phyloP scores from a whole-genome alignment of 169 alveolate genomes.

The Condylostoma magnum region DNA sequence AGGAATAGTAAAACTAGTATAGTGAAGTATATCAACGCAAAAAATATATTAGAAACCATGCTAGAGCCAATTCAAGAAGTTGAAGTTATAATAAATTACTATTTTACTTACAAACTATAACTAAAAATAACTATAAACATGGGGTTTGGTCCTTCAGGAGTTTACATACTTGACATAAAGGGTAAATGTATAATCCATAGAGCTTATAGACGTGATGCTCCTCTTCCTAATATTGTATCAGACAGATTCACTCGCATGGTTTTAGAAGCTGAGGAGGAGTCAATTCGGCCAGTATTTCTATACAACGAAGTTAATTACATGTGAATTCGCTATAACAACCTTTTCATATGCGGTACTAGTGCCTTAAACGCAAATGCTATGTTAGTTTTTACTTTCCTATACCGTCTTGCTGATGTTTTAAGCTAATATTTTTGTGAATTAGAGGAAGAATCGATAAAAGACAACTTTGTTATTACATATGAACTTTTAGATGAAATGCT shows the following conservation, averaged over 20 bases:
- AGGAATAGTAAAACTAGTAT: too few species aligned
- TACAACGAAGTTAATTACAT: conserved; percentile 93
- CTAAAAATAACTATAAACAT: background rate
- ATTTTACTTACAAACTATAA: too few species aligned
- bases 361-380: conserved; percentile 73
- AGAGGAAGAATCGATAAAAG: conserved; percentile 98
- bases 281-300: conserved; percentile 93
- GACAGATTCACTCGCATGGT: conserved; percentile 30
- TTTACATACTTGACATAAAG: conserved; percentile 89
- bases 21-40: too few species aligned
- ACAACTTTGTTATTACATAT: conserved; percentile 97
- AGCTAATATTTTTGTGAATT: conserved; percentile 95
- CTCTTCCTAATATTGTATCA: conserved; percentile 51
- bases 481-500: conserved; percentile 98
- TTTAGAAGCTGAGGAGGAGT: conserved; percentile 93
- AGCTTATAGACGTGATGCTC: conserved; percentile 92
- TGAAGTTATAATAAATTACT: too few species aligned
- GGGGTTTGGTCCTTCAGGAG: conserved; percentile 88
- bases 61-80: too few species aligned
- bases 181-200: conserved; percentile 89
- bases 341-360: conserved; percentile 87
- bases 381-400: conserved; percentile 81
- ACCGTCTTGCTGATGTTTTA: conserved; percentile 86
- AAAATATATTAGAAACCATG: too few species aligned
- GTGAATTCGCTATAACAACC: conserved; percentile 96